Conservation (phyloP, 352 stramenopile species). For the Labyrinthula sp. region DNA sequence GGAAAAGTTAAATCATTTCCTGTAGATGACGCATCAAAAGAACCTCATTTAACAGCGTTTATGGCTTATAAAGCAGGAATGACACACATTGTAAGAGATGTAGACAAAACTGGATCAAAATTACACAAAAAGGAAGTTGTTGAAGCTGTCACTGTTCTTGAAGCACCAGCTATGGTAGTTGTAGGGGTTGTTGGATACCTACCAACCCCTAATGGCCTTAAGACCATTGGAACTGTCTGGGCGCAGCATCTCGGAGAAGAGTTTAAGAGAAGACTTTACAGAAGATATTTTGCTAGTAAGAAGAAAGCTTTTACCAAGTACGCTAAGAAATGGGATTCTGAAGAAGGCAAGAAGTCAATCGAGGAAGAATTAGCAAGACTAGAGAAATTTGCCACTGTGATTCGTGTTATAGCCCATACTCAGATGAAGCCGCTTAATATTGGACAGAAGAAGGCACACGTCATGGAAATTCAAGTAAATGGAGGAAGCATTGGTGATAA, state of each 20-base stretch:
- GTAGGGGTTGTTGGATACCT: constrained; percentile 98
- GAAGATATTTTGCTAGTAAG: constrained; percentile 99
- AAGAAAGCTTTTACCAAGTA: constrained; percentile 99
- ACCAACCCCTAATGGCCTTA: constrained; percentile 91
- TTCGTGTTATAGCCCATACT: constrained; percentile 96
- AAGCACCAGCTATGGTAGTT: constrained; percentile 96
- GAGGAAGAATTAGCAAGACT: constrained; percentile 95
- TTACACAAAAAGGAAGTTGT: constrained; percentile 99
- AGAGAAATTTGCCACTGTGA: constrained; percentile 97
- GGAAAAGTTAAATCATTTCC: constrained; percentile 97
- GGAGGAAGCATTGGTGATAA: constrained; percentile 85
- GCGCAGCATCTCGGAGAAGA: constrained; percentile 96
- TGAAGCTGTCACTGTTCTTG: constrained; percentile 95
- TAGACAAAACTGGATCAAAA: constrained; percentile 94
- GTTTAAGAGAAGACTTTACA: constrained; percentile 98
- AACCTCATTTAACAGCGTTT: constrained; percentile 95
- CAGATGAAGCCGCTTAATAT: constrained; percentile 98
- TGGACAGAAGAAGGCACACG: constrained; percentile 97
- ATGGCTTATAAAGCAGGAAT: constrained; percentile 99
- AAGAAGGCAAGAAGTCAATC: constrained; percentile 55
- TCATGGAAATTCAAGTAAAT: constrained; percentile 99
- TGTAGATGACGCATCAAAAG: constrained; percentile 80
- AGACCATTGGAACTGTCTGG: constrained; percentile 96
- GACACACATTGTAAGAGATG: constrained; percentile 96
- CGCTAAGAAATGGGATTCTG: constrained; percentile 96